Evolutionary conservation across 116 monocot genomes (phyloP), one percentile per base, ranked within the genome.

Genomic region (Iris pallida): DNA sequence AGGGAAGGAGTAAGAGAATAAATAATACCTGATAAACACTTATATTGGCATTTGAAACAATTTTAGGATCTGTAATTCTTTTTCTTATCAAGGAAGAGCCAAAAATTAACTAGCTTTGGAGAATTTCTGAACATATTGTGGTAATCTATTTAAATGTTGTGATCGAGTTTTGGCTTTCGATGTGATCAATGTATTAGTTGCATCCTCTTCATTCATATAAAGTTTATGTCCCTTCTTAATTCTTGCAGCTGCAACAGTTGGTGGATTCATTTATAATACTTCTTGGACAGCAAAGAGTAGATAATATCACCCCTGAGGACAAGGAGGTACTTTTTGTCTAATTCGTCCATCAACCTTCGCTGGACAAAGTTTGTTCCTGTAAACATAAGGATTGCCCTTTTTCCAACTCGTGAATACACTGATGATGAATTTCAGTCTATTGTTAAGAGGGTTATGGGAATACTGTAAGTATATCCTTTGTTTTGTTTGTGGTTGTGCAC

Each of bases 341-440:
- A 64, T 59, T 48, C 61, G 20, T 53, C 20, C 66, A 59, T 63
- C 46, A 76, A 64, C 47, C 7, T 48, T 57, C 45, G 63, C 4
- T 86, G 81, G 84, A 76, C 70, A 67, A 69, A 70, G 61, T 87
- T 78, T 47, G 72, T 75, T 70, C 93, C 90, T 16, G 58, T 30
- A 74, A 86, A 90, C 66, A 74, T 94, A 19, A 94, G 82, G 48
- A 80, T 94, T 60, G 90, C 74, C 30, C 93, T 90, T 63, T 94
- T 94, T 78, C 93, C 93, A 64, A 94, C 93, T 71, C 86, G 87
- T 63, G 84, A 86, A 72, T 94, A 94, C 66, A 90, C 90, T 8
- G 93, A 94, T 79, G 93, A 94, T 74, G 90, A 94, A 70, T 94
- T 94, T 55, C 90, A 94, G 44, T 82, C 87, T 16, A 84, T 94